Conservation (phyloP, 192 early-diverging fungal species). For the Linnemannia exigua region DNA sequence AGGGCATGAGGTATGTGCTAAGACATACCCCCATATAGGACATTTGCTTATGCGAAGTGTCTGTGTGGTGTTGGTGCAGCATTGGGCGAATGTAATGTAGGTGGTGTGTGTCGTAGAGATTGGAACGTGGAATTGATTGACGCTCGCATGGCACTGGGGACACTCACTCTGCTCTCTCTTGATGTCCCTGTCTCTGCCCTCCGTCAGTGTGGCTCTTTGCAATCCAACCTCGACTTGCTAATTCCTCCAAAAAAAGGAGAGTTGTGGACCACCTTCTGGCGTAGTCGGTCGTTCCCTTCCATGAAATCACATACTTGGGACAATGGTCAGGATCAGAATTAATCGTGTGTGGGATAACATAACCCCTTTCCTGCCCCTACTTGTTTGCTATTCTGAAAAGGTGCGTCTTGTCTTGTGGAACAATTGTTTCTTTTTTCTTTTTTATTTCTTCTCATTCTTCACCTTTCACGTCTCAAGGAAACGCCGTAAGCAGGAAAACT, state of each 20-base stretch:
- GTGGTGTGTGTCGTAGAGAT: constrained; percentile 9
- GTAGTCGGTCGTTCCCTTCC: background rate
- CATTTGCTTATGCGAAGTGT: background rate
- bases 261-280: background rate
- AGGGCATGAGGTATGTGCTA: background rate
- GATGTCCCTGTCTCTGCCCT: too few relatives aligned
- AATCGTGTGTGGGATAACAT: background rate
- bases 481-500: constrained; percentile 45
- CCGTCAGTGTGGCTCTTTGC: background rate
- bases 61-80: background rate
- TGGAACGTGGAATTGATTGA: constrained; percentile 43
- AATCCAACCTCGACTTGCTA: background rate
- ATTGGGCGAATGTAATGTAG: background rate
- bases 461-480: constrained; percentile 36
- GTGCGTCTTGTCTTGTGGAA: background rate
- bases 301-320: background rate
- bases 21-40: background rate
- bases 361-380: background rate
- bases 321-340: constrained; percentile 7
- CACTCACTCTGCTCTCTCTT: background rate
- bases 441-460: background rate
- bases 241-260: background rate
- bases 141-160: constrained; percentile 1
- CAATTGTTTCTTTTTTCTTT: background rate
- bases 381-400: background rate